phyloP scores from a whole-genome alignment of 2,329 filamentous ascomycete species.

The Capronia epimyces region DNA sequence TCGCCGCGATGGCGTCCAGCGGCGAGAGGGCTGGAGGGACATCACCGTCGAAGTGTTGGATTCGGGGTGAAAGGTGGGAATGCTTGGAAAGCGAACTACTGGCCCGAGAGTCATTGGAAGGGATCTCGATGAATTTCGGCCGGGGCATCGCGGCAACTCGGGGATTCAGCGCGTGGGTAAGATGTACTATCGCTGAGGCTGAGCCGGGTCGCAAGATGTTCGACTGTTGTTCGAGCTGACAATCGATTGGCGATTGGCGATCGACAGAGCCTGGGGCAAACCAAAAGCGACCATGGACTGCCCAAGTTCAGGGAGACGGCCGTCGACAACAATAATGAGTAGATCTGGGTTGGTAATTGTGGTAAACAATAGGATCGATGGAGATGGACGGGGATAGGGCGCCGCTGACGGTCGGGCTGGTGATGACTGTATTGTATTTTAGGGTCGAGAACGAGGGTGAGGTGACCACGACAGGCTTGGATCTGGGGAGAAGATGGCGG shows the following conservation, averaged over 20 bases:
- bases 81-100: constrained; percentile 38
- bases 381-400: no score
- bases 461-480: background rate
- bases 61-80: constrained; percentile 64
- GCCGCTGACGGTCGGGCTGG: background rate
- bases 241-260: background rate
- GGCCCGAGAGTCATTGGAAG: constrained; percentile 31
- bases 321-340: background rate
- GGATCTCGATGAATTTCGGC: constrained; percentile 56
- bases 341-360: no score
- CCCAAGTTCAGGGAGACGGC: background rate
- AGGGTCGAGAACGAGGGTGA: background rate
- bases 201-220: background rate
- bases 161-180: background rate
- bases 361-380: constrained; percentile 1
- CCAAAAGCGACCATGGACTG: background rate
- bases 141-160: constrained; percentile 30
- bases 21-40: constrained; percentile 86
- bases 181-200: background rate
- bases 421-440: background rate
- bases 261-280: background rate
- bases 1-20: constrained; percentile 88
- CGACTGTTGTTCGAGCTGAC: background rate
- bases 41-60: constrained; percentile 68
- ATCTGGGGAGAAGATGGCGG: background rate